Conservation (phyloP, 306 rosid species). For the Macrotyloma uniflorum region DNA sequence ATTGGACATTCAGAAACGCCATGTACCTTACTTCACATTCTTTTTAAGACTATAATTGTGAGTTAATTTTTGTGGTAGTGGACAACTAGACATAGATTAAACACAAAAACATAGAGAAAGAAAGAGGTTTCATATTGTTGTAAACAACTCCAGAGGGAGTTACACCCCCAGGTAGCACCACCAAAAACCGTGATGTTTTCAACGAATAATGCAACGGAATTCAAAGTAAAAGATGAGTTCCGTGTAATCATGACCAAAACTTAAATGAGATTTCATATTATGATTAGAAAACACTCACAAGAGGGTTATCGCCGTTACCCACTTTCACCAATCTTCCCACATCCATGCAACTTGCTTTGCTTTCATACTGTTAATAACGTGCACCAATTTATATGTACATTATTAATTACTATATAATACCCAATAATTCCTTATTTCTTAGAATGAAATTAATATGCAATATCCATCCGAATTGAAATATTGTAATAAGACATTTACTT, state of each 20-base stretch:
- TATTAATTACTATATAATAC: background rate
- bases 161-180: background rate
- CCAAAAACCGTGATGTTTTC: background rate
- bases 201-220: background rate
- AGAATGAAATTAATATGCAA: background rate
- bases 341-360: background rate
- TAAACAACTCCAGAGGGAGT: conserved; percentile 7
- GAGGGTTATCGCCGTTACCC: background rate
- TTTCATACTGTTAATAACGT: background rate
- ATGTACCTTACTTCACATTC: background rate
- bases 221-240: conserved; percentile 3
- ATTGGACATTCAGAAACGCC: conserved; percentile 26
- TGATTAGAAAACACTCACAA: background rate
- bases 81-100: conserved; percentile 8
- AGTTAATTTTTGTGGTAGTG: background rate
- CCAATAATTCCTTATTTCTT: too few species aligned
- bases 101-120: background rate
- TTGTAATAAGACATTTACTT: too few species aligned
- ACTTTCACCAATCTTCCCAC: background rate
- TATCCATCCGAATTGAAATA: too few species aligned
- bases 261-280: background rate
- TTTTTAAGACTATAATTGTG: background rate
- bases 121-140: background rate
- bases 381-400: too few species aligned
- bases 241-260: background rate